Base-by-base conservation (phyloP, 176 grass and related monocot genomes). In the barley (Hordeum vulgare) region DNA sequence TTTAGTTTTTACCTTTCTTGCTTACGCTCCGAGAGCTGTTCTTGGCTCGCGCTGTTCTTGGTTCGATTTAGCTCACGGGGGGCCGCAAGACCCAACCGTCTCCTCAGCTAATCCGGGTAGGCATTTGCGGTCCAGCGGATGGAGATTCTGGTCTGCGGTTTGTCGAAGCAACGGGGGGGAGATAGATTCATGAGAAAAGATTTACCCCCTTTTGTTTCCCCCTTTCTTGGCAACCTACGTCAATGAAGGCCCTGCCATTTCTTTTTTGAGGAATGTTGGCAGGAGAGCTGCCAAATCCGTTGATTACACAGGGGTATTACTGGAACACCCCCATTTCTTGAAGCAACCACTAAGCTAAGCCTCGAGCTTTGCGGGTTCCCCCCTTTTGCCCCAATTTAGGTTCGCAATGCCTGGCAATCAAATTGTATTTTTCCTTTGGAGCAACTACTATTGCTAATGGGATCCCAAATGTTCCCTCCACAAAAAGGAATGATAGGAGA, bases 81-180 rank as follows among this genome's bases (percentile, higher is more conserved):
- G 26, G 42, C 41, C 41, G 41, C 73, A 45, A 9, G 39, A 51
- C 26, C 2, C 27, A 18, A 12, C 75, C 12, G 79, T 70, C 20
- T 51, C 8, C 18, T 28, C 62, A 5, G 39, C 78, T 39, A 82
- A 35, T 85, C 74, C 11, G 36, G 27, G 45, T 66, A 33, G 53
- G 71, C 88, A 86, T 90, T 90, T 59, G 65, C 79, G 85, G 56
- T n/a, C 20, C 58, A 18, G 58, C 20, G 17, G 53, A 74, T 3
- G 7, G 27, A 3, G 64, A 37, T 71, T 66, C 20, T 15, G 24
- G 5, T 51, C 37, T 12, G 60, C 9, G 61, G 33, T 75, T 83
- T 62, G 6, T 60, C 67, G 17, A 15, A 77, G 10, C 28, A 27
- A 18, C 20, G 28, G 14, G 17, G 25, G 34, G 51, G 51, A 51